Evolutionary conservation across 163 green algal genomes (phyloP).

Genomic region (Scenedesmus sp.): DNA sequence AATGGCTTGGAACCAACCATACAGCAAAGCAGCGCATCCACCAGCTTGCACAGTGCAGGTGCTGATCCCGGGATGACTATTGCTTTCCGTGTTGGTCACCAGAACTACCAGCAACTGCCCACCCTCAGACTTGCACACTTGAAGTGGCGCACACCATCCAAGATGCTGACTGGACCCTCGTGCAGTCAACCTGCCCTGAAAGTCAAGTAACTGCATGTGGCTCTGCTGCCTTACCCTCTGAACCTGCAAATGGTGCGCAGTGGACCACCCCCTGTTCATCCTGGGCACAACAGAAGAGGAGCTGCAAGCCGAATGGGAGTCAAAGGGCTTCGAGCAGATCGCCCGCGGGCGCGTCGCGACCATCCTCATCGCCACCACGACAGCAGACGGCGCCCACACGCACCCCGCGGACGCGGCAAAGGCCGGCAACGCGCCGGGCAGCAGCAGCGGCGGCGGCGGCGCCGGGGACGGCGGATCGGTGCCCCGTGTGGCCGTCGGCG

Average conservation of each 20-base stretch:
- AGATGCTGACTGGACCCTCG: too few relatives aligned
- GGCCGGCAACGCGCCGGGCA: background rate
- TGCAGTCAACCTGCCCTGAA: background rate
- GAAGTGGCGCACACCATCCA: too few relatives aligned
- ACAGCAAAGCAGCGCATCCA: too few relatives aligned
- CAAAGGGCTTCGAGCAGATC: conserved; percentile 15
- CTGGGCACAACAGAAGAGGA: background rate
- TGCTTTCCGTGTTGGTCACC: too few relatives aligned
- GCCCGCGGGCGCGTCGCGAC: conserved; percentile 43
- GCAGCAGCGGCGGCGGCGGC: background rate
- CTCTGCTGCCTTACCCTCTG: background rate
- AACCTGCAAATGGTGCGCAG: background rate
- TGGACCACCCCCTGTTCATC: conserved; percentile 37
- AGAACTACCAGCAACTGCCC: too few relatives aligned
- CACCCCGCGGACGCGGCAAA: background rate
- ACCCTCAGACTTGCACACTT: too few relatives aligned
- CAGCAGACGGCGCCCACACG: background rate
- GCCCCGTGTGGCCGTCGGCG: background rate
- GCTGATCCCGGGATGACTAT: too few relatives aligned
- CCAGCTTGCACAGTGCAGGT: too few relatives aligned
- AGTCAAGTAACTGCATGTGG: background rate
- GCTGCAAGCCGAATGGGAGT: conserved; percentile 36
- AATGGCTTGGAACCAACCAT: too few relatives aligned
- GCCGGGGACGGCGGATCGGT: background rate
- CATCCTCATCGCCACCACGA: conserved; percentile 41